phyloP scores from a whole-genome alignment of 2,329 filamentous ascomycete genomes.

The Lachnellula arida region DNA sequence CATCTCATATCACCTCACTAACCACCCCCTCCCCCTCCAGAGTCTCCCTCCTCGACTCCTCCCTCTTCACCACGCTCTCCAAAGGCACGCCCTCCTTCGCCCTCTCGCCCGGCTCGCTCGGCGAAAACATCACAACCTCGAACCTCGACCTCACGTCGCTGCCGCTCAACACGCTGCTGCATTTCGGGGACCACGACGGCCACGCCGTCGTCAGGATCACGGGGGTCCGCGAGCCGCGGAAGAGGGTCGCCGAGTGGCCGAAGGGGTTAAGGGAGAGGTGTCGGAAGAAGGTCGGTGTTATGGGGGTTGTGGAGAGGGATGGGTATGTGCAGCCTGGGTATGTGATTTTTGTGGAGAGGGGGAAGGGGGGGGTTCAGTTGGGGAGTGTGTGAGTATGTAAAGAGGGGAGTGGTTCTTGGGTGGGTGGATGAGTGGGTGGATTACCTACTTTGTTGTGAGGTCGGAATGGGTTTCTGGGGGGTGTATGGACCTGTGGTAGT shows the following conservation, averaged over 20 bases:
- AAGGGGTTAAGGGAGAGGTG: slow-evolving; percentile 14
- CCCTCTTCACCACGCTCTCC: slow-evolving; percentile 12
- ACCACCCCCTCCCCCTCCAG: no score
- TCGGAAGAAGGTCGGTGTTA: slow-evolving; percentile 33
- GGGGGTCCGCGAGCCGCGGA: slow-evolving; percentile 19
- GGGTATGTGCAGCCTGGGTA: slow-evolving; percentile 14
- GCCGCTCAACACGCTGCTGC: slow-evolving; percentile 12
- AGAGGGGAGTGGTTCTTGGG: background rate
- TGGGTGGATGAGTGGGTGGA: no score
- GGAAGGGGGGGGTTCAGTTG: slow-evolving; percentile 6
- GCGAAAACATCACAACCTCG: slow-evolving; percentile 25
- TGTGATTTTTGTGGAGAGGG: slow-evolving; percentile 11
- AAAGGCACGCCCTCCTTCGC: slow-evolving; percentile 1
- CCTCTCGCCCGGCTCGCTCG: slow-evolving; percentile 16
- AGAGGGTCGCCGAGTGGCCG: slow-evolving; percentile 16
- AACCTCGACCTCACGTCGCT: slow-evolving; percentile 15
- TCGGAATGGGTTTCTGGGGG: no score
- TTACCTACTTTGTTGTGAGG: no score
- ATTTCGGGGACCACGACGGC: slow-evolving; percentile 15
- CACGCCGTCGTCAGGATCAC: slow-evolving; percentile 17
- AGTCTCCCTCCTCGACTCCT: slow-evolving; percentile 6
- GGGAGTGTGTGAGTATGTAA: slow-evolving; percentile 7
- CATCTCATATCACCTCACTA: no score
- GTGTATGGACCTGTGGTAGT: no score
- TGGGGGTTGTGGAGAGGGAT: slow-evolving; percentile 26